phyloP scores from a whole-genome alignment of 2,329 filamentous ascomycete genomes.

The Ilyonectria robusta region DNA sequence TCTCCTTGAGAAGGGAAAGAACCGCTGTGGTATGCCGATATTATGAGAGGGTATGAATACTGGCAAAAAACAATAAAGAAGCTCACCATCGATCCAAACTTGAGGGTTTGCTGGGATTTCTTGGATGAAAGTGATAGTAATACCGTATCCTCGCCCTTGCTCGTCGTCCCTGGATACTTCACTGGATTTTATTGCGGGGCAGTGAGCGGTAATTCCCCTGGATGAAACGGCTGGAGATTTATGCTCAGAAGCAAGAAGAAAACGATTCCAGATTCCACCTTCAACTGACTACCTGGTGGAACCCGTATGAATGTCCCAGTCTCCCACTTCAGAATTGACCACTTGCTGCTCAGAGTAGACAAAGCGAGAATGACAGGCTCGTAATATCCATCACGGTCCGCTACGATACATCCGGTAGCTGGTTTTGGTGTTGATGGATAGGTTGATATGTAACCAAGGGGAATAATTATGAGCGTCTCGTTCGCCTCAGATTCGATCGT shows the following conservation, averaged over 20 bases:
- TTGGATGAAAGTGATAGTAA: too few relatives aligned
- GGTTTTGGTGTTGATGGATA: neutral
- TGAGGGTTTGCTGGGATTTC: too few relatives aligned
- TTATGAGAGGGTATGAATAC: too few relatives aligned
- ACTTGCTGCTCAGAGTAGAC: neutral
- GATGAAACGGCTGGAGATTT: too few relatives aligned
- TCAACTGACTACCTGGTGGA: neutral
- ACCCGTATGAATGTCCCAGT: neutral
- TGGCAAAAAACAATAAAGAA: too few relatives aligned
- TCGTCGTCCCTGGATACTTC: too few relatives aligned
- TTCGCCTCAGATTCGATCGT: neutral
- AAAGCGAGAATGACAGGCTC: neutral
- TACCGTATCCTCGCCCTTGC: too few relatives aligned
- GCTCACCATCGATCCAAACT: too few relatives aligned
- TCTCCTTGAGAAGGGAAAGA: too few relatives aligned
- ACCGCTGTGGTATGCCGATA: too few relatives aligned
- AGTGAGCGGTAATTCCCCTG: too few relatives aligned
- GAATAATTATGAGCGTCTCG: neutral
- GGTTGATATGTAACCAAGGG: neutral
- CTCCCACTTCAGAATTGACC: neutral
- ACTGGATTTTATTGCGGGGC: too few relatives aligned
- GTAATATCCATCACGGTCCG: neutral
- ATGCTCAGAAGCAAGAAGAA: neutral
- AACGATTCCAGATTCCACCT: neutral
- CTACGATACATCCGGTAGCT: neutral